Base-by-base conservation (phyloP, 495 filamentous ascomycete species). In the Tuber calosporum region DNA sequence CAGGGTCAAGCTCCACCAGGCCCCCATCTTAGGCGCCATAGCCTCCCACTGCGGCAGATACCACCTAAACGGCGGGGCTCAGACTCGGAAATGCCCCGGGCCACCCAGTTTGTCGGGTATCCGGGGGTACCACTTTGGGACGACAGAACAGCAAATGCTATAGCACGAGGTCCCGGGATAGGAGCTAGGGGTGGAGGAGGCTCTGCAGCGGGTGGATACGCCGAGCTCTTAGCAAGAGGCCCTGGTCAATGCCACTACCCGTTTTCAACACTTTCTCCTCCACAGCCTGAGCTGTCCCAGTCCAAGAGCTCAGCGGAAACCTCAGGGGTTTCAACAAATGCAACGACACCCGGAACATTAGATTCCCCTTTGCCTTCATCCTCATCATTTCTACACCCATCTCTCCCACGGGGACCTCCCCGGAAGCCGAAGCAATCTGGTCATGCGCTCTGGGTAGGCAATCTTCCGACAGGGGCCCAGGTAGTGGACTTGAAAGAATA, bases 361-460 rank as follows among this genome's bases (percentile, higher is more conserved):
- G 77, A 79, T 66, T 38, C 11, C 38, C 68, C 40, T 62, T 43
- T 17, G 36, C 40, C 77, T 15, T 71, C 70, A 6, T 76, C 20
- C 11, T 71, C 77, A 30, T 20, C 26, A 71, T 19, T 70, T 43
- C 75, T 69, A 45, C 75, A 76, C 41, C 82, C 83, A 20, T 83
- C 84, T 45, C 86, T 91, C 40, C 91, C 92, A 68, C 88, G 93
- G 77, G 94, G 93, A n/a, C 93, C 94, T 20, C 92, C 93, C 19
- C 86, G 94, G 77, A 98, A 97, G 79, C 94, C 94, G 38, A 93
- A 92, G 80, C 93, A 97, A 83, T 91, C 91, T 11, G 95, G 95
- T 4, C 92, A 97, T 82, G 94, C 95, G 5, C 88, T 99, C 37
- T 99, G 95, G 95, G 93, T 97, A 36, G 95, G 95, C 37, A 99